phyloP scores from a whole-genome alignment of 2,329 filamentous ascomycete species.

The Aspergillus pseudonomiae region DNA sequence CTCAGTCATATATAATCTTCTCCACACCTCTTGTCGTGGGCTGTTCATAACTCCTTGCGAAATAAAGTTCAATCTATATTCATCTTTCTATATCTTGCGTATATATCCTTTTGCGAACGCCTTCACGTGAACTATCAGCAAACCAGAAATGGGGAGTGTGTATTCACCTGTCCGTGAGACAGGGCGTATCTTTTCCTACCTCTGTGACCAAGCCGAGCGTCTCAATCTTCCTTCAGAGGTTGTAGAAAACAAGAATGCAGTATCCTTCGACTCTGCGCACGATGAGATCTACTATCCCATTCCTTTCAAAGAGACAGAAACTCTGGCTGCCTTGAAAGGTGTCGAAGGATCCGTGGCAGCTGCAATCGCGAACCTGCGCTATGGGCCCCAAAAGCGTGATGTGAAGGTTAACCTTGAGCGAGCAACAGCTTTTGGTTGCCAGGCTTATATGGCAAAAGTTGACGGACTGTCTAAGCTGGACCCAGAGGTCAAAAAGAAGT shows the following conservation, averaged over 20 bases:
- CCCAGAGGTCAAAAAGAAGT: constrained; percentile 39
- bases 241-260: constrained; percentile 33
- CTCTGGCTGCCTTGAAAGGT: constrained; percentile 59
- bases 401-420: constrained; percentile 42
- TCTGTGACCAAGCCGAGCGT: constrained; percentile 39
- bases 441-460: constrained; percentile 47
- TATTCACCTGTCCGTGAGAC: constrained; percentile 42
- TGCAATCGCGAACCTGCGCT: constrained; percentile 60
- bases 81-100: constrained; percentile 13
- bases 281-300: constrained; percentile 46
- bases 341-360: constrained; percentile 63
- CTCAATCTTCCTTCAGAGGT: constrained; percentile 38
- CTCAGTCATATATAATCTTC: neutral
- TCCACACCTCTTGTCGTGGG: neutral
- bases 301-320: constrained; percentile 58
- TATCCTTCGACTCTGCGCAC: constrained; percentile 41
- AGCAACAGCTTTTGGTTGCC: constrained; percentile 45
- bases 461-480: constrained; percentile 44
- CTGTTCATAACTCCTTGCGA: neutral
- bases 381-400: constrained; percentile 46
- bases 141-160: constrained; percentile 10
- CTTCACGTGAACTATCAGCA: neutral
- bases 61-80: constrained; percentile 7
- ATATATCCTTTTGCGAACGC: neutral
- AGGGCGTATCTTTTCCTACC: constrained; percentile 39